These are phyloP conservation scores for Colletotrichum plurivorum DNA, from an alignment of 2,329 filamentous ascomycete genomes.

Conservation along the genomic window DNA sequence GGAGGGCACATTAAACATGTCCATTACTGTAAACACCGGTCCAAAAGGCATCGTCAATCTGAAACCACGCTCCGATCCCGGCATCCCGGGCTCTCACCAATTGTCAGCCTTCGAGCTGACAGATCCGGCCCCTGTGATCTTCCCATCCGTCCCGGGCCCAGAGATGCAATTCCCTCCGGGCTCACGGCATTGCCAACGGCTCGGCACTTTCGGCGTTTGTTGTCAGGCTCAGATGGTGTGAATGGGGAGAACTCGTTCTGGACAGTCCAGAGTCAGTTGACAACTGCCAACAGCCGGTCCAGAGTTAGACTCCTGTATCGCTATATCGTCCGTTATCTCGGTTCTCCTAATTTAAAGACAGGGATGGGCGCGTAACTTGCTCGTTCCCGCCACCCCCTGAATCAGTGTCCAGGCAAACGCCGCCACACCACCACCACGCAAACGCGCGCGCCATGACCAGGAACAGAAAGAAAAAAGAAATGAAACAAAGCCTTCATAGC, in stretches of 20 bases:
- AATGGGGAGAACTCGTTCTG: not conserved
- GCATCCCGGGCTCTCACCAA: not conserved
- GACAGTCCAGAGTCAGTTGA: not conserved
- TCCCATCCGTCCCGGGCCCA: not conserved
- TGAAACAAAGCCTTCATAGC: too few species aligned
- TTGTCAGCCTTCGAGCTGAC: too few species aligned
- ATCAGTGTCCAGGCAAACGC: too few species aligned
- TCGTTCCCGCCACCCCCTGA: not conserved
- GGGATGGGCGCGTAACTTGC: not conserved
- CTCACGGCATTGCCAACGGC: not conserved
- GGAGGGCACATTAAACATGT: not conserved
- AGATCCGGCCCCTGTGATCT: too few species aligned
- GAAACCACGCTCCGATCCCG: constrained; percentile 13
- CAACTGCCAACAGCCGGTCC: too few species aligned
- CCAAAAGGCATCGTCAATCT: constrained; percentile 19
- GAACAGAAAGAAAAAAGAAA: too few species aligned
- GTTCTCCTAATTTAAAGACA: not conserved
- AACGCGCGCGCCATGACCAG: too few species aligned
- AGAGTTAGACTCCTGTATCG: too few species aligned
- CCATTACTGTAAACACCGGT: constrained; percentile 17
- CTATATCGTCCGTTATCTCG: not conserved
- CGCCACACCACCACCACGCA: too few species aligned
- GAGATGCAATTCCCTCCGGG: not conserved
- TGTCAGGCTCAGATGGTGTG: not conserved
- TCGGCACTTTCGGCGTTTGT: not conserved